Evolutionary conservation across 805 yeast species (phyloP).

Genomic region (Scheffersomyces ergatensis): DNA sequence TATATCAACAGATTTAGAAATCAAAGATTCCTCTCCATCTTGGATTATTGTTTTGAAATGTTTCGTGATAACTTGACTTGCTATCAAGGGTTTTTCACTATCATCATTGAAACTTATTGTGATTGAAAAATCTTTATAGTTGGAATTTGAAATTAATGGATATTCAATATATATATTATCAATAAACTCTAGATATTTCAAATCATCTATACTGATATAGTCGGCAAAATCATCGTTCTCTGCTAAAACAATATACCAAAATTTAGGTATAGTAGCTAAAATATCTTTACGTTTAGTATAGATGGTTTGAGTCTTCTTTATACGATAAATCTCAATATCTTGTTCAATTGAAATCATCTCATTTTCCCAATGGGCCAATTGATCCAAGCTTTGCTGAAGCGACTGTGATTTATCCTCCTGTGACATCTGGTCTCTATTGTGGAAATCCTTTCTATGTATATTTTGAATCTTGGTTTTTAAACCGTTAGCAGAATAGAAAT

Average conservation of each 20-base stretch:
- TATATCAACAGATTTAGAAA: slow-evolving; percentile 53
- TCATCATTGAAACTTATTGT: slow-evolving; percentile 51
- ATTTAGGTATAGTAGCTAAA: slow-evolving; percentile 59
- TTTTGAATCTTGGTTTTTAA: too few species aligned
- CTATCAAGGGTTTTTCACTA: slow-evolving; percentile 45
- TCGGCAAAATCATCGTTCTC: slow-evolving; percentile 85
- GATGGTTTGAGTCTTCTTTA: slow-evolving; percentile 53
- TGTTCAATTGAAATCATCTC: slow-evolving; percentile 60
- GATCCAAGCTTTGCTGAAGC: slow-evolving; percentile 25
- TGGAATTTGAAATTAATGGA: slow-evolving; percentile 9
- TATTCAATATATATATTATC: slow-evolving; percentile 61
- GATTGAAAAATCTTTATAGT: slow-evolving; percentile 56
- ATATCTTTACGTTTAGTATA: slow-evolving; percentile 55
- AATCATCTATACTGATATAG: slow-evolving; percentile 71
- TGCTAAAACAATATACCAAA: slow-evolving; percentile 86
- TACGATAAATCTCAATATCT: slow-evolving; percentile 54
- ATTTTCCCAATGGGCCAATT: slow-evolving; percentile 55
- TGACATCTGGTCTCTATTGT: too few species aligned
- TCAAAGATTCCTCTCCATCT: slow-evolving; percentile 54
- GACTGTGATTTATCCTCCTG: neutral
- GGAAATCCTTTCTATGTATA: too few species aligned
- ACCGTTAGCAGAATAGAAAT: too few species aligned
- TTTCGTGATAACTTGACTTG: slow-evolving; percentile 61
- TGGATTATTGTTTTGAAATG: slow-evolving; percentile 48
- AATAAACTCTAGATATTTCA: slow-evolving; percentile 68